These are phyloP conservation scores for Cytospora piceicola DNA, from an alignment of 2,329 filamentous ascomycete species.

Conservation along the genomic window DNA sequence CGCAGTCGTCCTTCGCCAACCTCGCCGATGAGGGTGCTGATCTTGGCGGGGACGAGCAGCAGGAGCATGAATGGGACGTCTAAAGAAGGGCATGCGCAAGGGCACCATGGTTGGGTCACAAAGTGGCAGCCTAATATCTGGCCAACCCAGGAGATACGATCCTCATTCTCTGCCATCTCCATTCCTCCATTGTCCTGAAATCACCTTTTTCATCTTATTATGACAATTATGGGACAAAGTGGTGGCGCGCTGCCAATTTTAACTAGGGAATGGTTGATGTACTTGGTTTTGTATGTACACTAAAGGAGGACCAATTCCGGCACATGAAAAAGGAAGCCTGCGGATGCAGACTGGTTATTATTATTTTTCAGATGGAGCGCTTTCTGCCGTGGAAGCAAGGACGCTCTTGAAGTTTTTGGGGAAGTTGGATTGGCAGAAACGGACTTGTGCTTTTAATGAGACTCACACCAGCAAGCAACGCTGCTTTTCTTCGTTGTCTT, in stretches of 20 bases:
- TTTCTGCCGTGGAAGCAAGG: slow-evolving; percentile 5
- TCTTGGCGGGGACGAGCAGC: slow-evolving; percentile 48
- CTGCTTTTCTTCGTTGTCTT: slow-evolving; percentile 6
- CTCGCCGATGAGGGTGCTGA: slow-evolving; percentile 47
- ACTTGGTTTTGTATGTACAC: slow-evolving; percentile 28
- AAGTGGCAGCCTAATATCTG: not conserved
- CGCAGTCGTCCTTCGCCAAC: slow-evolving; percentile 52
- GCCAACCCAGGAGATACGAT: slow-evolving; percentile 6
- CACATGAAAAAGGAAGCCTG: slow-evolving; percentile 16
- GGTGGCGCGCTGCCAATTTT: slow-evolving; percentile 3
- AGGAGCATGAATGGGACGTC: slow-evolving; percentile 59
- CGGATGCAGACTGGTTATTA: slow-evolving; percentile 12
- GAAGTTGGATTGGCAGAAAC: slow-evolving; percentile 27
- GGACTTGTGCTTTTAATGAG: slow-evolving; percentile 11
- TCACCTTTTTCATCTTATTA: not conserved
- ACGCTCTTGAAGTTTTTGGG: slow-evolving; percentile 8
- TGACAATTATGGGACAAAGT: not conserved
- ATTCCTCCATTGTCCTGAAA: not conserved
- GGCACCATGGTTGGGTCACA: not conserved
- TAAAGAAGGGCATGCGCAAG: slow-evolving; percentile 32
- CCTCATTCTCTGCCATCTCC: not conserved
- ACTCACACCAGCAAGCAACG: slow-evolving; percentile 9
- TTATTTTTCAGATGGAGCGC: slow-evolving; percentile 12
- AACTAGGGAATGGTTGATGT: slow-evolving; percentile 18
- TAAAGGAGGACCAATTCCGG: slow-evolving; percentile 16